Base-by-base conservation (phyloP, 306 rosid species). In the Vigna trinervia region DNA sequence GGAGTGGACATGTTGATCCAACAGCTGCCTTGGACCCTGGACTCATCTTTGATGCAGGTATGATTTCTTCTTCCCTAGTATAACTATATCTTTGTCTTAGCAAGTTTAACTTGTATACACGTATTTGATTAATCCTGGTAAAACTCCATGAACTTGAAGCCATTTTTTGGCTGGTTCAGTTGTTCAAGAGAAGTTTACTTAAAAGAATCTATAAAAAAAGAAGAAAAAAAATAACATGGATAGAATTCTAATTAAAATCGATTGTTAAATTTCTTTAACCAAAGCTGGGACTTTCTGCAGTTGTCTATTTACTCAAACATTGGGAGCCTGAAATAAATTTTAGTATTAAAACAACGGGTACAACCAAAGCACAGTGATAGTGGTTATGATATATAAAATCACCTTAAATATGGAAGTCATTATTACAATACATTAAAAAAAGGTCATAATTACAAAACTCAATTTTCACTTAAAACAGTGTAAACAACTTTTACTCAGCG, bases 21-120 rank as follows among this genome's bases (percentile, higher is more conserved):
- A 89, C 89, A 79, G 99, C 97, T 71, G 99, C 99, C 34, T 75
- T 96, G 83, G 97, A 96, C 57, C 99, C 99, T 36, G 99, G 99
- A 9, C 99, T 96, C 80, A 86, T 96, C 80, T 96, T 96, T 75
- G 96, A 96, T 73, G 94, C 92, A 85, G 98, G 99, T 96, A 63
- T 62, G 17, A 65, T 77, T 69, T 75, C 32, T 28, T 78, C 81
- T 73, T 64, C 76, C 17, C 1, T 45, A 47, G 17, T 23, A 41
- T 70, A 58, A 38, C 36, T 70, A 45, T 22, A 41, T 56, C 50
- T 1, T 22, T 14, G 20, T 60, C 57, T 13, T 20, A 6, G 56
- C 30, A 41, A n/a, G 1, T 51, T 12, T 20, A 69, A 68, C 62
- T 57, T 63, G 56, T 70, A 80, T 71, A 22, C 36, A 13, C 13